A percentile compares a stretch with the other conserved stretches of the same genome.
Evolutionary conservation across 805 yeast species (phyloP).

Genomic region (Jamesozyma hellenica): DNA sequence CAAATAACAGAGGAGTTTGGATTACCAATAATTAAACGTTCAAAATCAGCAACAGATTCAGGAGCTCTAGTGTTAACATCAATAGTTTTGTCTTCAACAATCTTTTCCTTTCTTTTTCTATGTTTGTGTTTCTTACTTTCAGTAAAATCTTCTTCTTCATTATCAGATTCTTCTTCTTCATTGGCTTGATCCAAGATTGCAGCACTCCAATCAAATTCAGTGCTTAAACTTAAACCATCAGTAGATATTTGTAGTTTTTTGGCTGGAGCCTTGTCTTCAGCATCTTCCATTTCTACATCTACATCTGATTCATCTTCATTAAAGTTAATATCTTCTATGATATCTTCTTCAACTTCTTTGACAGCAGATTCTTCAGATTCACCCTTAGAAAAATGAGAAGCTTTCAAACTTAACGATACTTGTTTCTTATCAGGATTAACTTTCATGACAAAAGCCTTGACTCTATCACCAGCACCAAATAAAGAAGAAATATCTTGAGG

Average conservation of each 20-base stretch:
- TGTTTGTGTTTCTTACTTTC: slow-evolving; percentile 36
- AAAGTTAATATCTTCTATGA: slow-evolving; percentile 23
- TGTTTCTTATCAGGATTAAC: slow-evolving; percentile 59
- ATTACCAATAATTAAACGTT: slow-evolving; percentile 79
- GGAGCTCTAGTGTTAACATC: slow-evolving; percentile 80
- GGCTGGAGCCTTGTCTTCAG: slow-evolving; percentile 18
- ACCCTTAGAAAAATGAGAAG: slow-evolving; percentile 58
- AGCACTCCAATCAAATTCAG: slow-evolving; percentile 94
- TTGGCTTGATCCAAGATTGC: slow-evolving; percentile 74
- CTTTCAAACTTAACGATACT: slow-evolving; percentile 86
- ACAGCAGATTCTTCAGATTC: slow-evolving; percentile 20
- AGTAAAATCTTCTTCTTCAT: slow-evolving; percentile 43
- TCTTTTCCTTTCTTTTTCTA: slow-evolving; percentile 34
- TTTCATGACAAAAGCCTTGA: slow-evolving; percentile 68
- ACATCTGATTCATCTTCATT: slow-evolving; percentile 24
- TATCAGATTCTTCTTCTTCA: slow-evolving; percentile 44
- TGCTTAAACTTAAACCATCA: slow-evolving; percentile 61
- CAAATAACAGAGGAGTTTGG: slow-evolving; percentile 90
- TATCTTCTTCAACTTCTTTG: slow-evolving; percentile 21
- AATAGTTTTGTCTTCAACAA: slow-evolving; percentile 71
- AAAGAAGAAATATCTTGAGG: slow-evolving; percentile 48
- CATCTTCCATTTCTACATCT: slow-evolving; percentile 24
- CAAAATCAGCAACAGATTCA: slow-evolving; percentile 85
- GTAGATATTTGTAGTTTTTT: slow-evolving; percentile 17
- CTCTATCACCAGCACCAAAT: slow-evolving; percentile 84